A percentile compares a stretch with the other conserved stretches of the same genome.
Conservation (phyloP, 2,329 filamentous ascomycete species). For the Niveomyces coronatus region DNA sequence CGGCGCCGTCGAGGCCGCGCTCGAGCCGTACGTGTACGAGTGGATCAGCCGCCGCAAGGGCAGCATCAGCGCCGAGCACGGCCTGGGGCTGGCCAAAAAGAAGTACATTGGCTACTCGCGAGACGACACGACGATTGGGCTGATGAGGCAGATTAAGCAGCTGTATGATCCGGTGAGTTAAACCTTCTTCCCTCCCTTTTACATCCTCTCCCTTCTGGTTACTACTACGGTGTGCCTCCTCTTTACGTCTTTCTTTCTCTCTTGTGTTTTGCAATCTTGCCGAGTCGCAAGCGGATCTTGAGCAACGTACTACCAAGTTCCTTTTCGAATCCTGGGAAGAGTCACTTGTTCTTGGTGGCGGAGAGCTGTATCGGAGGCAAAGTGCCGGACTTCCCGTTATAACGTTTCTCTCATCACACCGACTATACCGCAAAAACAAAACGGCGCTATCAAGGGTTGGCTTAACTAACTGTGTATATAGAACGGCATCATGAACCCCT, state of each 20-base stretch:
- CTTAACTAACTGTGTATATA: slow-evolving; percentile 30
- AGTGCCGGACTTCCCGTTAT: slow-evolving; percentile 1
- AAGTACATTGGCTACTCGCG: slow-evolving; percentile 89
- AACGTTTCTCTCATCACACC: too few relatives aligned
- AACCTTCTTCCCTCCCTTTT: slow-evolving; percentile 1
- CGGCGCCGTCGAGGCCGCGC: slow-evolving; percentile 70
- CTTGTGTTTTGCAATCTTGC: slow-evolving; percentile 1
- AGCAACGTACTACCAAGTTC: too few relatives aligned
- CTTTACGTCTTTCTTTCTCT: background rate
- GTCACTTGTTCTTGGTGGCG: too few relatives aligned
- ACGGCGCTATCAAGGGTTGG: slow-evolving; percentile 10
- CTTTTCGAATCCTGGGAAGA: too few relatives aligned
- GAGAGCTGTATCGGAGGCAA: too few relatives aligned
- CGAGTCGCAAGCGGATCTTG: too few relatives aligned
- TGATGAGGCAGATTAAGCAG: slow-evolving; percentile 95
- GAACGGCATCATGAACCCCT: slow-evolving; percentile 99
- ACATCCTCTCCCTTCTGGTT: slow-evolving; percentile 2
- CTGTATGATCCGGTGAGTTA: slow-evolving; percentile 82
- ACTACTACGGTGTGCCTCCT: background rate
- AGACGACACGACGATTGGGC: slow-evolving; percentile 70
- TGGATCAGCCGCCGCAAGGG: slow-evolving; percentile 85
- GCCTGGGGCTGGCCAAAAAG: slow-evolving; percentile 89
- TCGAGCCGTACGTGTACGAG: slow-evolving; percentile 96
- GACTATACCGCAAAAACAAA: background rate
- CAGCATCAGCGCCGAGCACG: slow-evolving; percentile 95